Percentiles rank a stretch among this genome's conserved stretches.
Evolutionary conservation across 2,329 filamentous ascomycete genomes (phyloP).

Genomic region (Fusarium mangiferae): DNA sequence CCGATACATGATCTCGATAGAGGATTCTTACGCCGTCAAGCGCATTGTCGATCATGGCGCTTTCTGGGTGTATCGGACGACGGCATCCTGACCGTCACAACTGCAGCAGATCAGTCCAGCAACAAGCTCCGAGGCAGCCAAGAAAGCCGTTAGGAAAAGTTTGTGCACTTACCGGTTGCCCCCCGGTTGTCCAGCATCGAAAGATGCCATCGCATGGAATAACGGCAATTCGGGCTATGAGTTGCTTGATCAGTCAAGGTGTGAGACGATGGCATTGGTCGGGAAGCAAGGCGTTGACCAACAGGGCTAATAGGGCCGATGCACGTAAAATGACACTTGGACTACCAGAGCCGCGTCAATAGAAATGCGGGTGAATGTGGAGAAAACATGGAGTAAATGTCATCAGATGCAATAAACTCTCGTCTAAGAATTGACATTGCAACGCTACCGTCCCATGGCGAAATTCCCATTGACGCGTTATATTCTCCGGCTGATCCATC

Average conservation of each 20-base stretch:
- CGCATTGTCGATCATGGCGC: not conserved
- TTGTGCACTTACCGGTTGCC: no score
- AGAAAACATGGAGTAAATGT: slow-evolving; percentile 12
- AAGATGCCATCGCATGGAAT: not conserved
- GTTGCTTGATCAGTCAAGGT: not conserved
- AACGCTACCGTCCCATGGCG: slow-evolving; percentile 7
- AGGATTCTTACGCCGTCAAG: not conserved
- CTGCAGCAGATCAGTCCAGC: not conserved
- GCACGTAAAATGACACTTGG: slow-evolving; percentile 6
- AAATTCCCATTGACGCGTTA: slow-evolving; percentile 36
- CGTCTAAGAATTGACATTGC: slow-evolving; percentile 3
- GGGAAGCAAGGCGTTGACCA: not conserved
- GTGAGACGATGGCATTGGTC: not conserved
- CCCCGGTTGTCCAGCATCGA: accelerated
- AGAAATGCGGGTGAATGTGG: slow-evolving; percentile 26
- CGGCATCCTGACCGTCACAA: accelerated
- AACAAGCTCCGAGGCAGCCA: not conserved
- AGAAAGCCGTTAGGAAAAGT: no score
- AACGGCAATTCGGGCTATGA: not conserved
- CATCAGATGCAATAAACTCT: slow-evolving; percentile 1
- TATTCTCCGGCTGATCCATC: slow-evolving; percentile 14
- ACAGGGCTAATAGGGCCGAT: slow-evolving; percentile 19
- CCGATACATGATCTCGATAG: not conserved
- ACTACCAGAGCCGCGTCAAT: slow-evolving; percentile 32
- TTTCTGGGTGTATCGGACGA: not conserved